These are phyloP conservation scores for Umbelopsis sp. DNA, from an alignment of 192 early-diverging fungal species.

Conservation along the genomic window DNA sequence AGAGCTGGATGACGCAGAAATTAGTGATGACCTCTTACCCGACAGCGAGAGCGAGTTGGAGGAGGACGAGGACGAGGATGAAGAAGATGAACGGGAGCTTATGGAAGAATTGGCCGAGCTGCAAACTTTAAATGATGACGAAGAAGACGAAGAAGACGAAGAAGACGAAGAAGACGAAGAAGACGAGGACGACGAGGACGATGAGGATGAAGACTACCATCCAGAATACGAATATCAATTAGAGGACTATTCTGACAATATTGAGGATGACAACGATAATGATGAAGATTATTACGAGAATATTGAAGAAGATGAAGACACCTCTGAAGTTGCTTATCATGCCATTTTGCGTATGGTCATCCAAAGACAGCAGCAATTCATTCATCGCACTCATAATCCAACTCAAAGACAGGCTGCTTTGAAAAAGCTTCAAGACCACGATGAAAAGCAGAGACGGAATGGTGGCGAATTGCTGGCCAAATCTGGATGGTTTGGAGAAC, in stretches of 20 bases:
- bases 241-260: neutral
- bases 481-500: constrained; percentile 7
- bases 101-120: too few species aligned
- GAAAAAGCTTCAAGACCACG: neutral
- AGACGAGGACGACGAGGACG: constrained; percentile 11
- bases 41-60: constrained; percentile 21
- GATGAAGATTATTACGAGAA: constrained; percentile 8
- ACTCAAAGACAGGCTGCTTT: neutral
- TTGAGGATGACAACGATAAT: neutral
- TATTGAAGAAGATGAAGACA: constrained; percentile 27
- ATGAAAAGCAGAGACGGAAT: neutral
- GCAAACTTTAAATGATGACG: neutral
- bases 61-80: constrained; percentile 26
- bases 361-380: neutral
- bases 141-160: constrained; percentile 25
- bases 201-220: neutral
- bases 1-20: too few species aligned
- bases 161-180: constrained; percentile 21
- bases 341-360: neutral
- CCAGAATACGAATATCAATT: constrained; percentile 9
- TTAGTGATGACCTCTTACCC: neutral
- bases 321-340: neutral
- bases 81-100: neutral
- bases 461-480: neutral
- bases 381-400: neutral